phyloP scores from a whole-genome alignment of 108 stramenopile genomes.

The Licmophora abbreviata region DNA sequence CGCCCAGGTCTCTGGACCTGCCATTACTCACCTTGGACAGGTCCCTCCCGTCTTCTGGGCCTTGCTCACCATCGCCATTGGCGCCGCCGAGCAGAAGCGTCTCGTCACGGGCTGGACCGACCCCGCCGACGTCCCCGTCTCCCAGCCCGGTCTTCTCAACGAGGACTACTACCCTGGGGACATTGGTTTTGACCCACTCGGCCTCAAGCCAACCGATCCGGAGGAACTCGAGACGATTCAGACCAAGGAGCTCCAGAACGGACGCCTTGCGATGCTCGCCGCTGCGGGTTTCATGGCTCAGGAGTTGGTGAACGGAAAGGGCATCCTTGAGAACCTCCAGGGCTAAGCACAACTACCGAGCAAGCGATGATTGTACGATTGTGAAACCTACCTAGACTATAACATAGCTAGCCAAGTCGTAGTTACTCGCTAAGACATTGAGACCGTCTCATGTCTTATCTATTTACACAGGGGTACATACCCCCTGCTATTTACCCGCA shows the following conservation, averaged over 20 bases:
- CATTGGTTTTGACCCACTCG: constrained; percentile 75
- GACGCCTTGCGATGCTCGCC: constrained; percentile 71
- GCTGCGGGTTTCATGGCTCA: constrained; percentile 63
- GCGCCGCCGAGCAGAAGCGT: constrained; percentile 47
- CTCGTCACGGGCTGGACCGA: constrained; percentile 68
- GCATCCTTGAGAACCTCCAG: constrained; percentile 56
- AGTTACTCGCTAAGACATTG: background rate
- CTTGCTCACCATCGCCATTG: constrained; percentile 36
- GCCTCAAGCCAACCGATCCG: constrained; percentile 48
- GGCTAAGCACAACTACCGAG: background rate
- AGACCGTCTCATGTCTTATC: background rate
- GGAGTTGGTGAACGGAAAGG: constrained; percentile 69
- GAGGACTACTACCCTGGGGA: constrained; percentile 68
- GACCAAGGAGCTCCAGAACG: constrained; percentile 82
- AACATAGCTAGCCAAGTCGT: background rate
- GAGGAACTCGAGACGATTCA: constrained; percentile 44
- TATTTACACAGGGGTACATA: background rate
- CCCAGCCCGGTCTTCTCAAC: constrained; percentile 46
- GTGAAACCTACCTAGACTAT: background rate
- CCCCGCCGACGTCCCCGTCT: constrained; percentile 39
- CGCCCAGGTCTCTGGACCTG: constrained; percentile 49
- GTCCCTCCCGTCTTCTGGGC: constrained; percentile 32
- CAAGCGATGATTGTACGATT: background rate
- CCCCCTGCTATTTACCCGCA: background rate
- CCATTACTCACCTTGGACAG: constrained; percentile 70